A percentile compares a stretch with the other conserved stretches of the same genome.
Evolutionary conservation across 345 rosid species (phyloP).

Genomic region (Hibiscus mutabilis): DNA sequence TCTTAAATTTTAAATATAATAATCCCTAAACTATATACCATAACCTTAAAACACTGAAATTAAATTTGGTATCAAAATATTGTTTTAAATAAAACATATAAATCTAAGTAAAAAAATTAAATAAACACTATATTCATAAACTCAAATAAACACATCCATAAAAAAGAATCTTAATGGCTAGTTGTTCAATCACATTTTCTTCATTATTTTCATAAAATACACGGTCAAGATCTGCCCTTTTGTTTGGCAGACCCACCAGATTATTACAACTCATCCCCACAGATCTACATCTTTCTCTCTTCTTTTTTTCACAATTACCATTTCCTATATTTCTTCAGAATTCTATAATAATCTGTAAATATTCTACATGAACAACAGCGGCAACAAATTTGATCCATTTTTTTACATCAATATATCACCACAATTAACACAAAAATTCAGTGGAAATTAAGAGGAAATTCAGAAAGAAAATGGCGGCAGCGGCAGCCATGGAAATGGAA

Average conservation of each 20-base stretch:
- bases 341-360: conserved; percentile 23
- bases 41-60: too few species aligned
- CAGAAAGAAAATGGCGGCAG: not conserved
- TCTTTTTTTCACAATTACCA: conserved; percentile 23
- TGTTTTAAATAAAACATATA: too few species aligned
- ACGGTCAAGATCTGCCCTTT: conserved; percentile 36
- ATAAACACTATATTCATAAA: too few species aligned
- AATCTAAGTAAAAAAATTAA: too few species aligned
- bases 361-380: conserved; percentile 20
- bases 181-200: conserved; percentile 16
- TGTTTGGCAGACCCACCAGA: conserved; percentile 38
- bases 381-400: conserved; percentile 25
- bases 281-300: conserved; percentile 27
- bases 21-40: too few species aligned
- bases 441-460: not conserved
- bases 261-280: conserved; percentile 26
- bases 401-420: conserved; percentile 25
- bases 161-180: conserved; percentile 17
- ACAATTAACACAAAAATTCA: conserved; percentile 9
- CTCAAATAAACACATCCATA: too few species aligned
- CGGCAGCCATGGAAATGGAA: too few species aligned
- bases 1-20: too few species aligned
- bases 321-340: too few species aligned
- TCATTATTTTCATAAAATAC: conserved; percentile 15
- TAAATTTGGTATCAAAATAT: too few species aligned